A percentile compares a stretch with the other conserved stretches of the same genome.
These are phyloP conservation scores for Picochlorum sp. DNA, from an alignment of 139 green algal genomes.

Conservation along the genomic window DNA sequence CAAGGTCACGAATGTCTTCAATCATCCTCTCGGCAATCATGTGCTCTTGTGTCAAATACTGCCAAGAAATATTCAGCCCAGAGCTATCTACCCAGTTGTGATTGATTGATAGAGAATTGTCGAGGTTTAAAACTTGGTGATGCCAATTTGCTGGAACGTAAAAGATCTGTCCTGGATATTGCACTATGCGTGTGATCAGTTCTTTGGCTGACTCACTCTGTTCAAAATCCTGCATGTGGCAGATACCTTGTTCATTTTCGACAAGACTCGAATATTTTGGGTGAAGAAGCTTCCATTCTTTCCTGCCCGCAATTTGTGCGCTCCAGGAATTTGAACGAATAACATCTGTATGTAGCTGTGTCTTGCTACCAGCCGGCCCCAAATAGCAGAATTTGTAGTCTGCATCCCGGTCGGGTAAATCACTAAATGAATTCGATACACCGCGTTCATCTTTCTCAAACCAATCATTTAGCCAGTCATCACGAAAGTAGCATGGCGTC, in stretches of 20 bases:
- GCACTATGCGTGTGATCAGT: constrained; percentile 34
- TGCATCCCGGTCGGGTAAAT: neutral
- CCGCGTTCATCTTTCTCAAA: constrained; percentile 9
- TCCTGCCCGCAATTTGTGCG: constrained; percentile 59
- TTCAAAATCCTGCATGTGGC: constrained; percentile 1
- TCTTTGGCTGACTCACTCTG: constrained; percentile 5
- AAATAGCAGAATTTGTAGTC: constrained; percentile 86
- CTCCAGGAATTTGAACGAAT: constrained; percentile 76
- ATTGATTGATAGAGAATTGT: constrained; percentile 69
- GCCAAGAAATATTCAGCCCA: constrained; percentile 49
- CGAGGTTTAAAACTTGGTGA: constrained; percentile 71
- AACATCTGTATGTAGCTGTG: constrained; percentile 79
- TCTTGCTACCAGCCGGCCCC: constrained; percentile 61
- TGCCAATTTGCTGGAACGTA: constrained; percentile 91
- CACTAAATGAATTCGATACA: constrained; percentile 26
- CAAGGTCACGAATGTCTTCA: constrained; percentile 50
- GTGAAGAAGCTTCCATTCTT: constrained; percentile 67
- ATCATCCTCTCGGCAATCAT: constrained; percentile 41
- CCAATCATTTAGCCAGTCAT: constrained; percentile 89
- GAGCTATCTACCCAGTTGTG: constrained; percentile 76
- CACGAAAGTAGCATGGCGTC: constrained; percentile 50
- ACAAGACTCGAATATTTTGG: constrained; percentile 51
- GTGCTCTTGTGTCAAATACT: constrained; percentile 36
- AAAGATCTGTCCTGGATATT: constrained; percentile 66
- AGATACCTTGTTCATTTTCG: constrained; percentile 18